Evolutionary conservation across 1,139 yeast genomes (phyloP).

Genomic region (Yamadazyma taylorii): DNA sequence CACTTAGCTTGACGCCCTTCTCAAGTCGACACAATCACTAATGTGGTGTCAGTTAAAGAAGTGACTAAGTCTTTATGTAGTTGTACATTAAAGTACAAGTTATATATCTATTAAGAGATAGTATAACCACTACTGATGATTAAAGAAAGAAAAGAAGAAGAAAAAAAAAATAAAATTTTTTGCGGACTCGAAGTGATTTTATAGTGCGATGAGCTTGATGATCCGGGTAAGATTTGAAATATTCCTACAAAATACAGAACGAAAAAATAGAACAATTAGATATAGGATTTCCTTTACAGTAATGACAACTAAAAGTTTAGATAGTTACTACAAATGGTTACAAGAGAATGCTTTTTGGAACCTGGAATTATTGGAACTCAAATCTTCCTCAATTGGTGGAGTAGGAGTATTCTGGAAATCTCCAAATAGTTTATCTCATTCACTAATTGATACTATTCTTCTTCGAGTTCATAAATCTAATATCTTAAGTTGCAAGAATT

Average conservation of each 20-base stretch:
- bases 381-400: conserved; percentile 59
- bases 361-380: conserved; percentile 43
- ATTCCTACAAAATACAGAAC: too few relatives aligned
- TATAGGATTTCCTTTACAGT: neutral
- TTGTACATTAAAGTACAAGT: conserved; percentile 36
- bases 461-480: conserved; percentile 52
- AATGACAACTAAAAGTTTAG: conserved; percentile 7
- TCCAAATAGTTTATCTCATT: conserved; percentile 27
- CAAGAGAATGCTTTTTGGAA: conserved; percentile 51
- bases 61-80: conserved; percentile 56
- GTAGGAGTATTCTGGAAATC: conserved; percentile 62
- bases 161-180: neutral
- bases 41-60: conserved; percentile 32
- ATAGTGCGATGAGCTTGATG: conserved; percentile 1
- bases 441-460: conserved; percentile 30
- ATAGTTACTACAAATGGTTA: conserved; percentile 40
- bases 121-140: conserved; percentile 77
- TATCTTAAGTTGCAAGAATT: conserved; percentile 56
- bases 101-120: conserved; percentile 54
- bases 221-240: neutral
- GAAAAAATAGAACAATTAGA: too few relatives aligned
- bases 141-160: conserved; percentile 13
- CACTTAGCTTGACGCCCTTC: conserved; percentile 48
- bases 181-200: neutral
- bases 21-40: conserved; percentile 35